Evolutionary conservation across 305 asterid genomes (phyloP), one percentile per base, ranked within the genome.

Genomic region (Fraxinus angustifolia): DNA sequence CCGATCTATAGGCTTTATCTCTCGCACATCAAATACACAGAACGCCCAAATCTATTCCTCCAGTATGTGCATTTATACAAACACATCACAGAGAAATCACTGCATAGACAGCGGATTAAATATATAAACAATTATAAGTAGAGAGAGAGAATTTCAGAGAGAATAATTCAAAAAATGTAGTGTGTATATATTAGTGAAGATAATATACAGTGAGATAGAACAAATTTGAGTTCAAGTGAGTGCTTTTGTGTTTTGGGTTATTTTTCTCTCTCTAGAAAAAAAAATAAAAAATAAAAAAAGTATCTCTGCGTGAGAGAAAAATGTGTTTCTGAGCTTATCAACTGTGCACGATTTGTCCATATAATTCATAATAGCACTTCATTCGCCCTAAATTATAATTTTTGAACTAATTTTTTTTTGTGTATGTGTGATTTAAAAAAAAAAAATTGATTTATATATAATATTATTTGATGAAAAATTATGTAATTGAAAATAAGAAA

Each of bases 21-120:
- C 88, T 78, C 85, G 86, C 88, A 88, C 96, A 93, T 91, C 93
- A 89, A 94, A 78, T 45, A 33, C 79, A 26, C 45, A 73, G 79
- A 65, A 68, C 60, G 62, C 45, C 45, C 34, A 45, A 70, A 79
- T 38, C 73, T 65, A 12, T 28, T 65, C 6, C 35, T 65, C 73
- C 7, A 62, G 75, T 77, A 68, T 56, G 56, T 58, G 71, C 48
- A 84, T 75, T 12, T 19, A 34, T 8, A 23, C 40, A 53, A 75
- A 50, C 67, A 42, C 80, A 79, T 60, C 72, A 60, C 62, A 65
- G 33, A 50, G 33, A 26, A 65, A 65, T 65, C 73, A 65, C 36
- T 26, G 73, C 73, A 28, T 65, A 65, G 73, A 28, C 73, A 26
- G 73, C 73, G 36, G 36, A 65, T 26, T 65, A 65, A 11, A 26